These are phyloP conservation scores for Amanita molliuscula DNA, from an alignment of 768 basidiomycete genomes.

Conservation along the genomic window DNA sequence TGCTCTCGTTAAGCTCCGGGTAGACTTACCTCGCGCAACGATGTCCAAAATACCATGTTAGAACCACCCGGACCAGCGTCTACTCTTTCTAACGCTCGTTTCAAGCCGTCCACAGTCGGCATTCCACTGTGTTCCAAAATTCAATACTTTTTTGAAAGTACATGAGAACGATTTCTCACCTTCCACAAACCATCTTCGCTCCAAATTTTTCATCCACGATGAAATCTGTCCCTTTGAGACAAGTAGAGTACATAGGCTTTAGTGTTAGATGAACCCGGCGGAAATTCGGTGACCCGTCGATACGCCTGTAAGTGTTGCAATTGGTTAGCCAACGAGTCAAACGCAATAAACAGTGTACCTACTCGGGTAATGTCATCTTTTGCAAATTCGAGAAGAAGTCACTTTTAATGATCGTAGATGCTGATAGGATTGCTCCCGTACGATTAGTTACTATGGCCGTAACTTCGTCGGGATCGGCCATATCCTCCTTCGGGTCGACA, in stretches of 20 bases:
- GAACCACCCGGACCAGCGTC: slow-evolving; percentile 70
- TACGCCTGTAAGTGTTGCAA: slow-evolving; percentile 41
- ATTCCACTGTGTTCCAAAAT: slow-evolving; percentile 59
- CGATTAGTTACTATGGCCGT: slow-evolving; percentile 77
- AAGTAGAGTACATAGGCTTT: slow-evolving; percentile 19
- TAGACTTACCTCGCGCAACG: slow-evolving; percentile 65
- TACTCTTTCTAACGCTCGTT: slow-evolving; percentile 68
- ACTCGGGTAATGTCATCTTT: slow-evolving; percentile 96
- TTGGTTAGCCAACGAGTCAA: not conserved
- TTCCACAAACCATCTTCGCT: slow-evolving; percentile 64
- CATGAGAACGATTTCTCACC: slow-evolving; percentile 28
- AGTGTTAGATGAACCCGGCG: slow-evolving; percentile 66
- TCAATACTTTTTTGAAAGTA: slow-evolving; percentile 4
- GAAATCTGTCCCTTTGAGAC: slow-evolving; percentile 25
- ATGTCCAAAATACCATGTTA: slow-evolving; percentile 88
- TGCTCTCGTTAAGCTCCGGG: not conserved
- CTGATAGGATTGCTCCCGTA: slow-evolving; percentile 77
- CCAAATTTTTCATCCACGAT: slow-evolving; percentile 26
- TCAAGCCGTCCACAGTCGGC: slow-evolving; percentile 86
- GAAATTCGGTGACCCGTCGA: slow-evolving; percentile 94
- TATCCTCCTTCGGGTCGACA: slow-evolving; percentile 50
- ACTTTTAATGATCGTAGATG: slow-evolving; percentile 89
- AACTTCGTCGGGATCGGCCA: slow-evolving; percentile 87
- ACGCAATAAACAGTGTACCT: slow-evolving; percentile 14
- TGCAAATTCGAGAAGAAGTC: slow-evolving; percentile 92